A percentile compares a stretch with the other conserved stretches of the same genome.
phyloP scores from a whole-genome alignment of 495 filamentous ascomycete species.

The Hyaloscypha finlandica region DNA sequence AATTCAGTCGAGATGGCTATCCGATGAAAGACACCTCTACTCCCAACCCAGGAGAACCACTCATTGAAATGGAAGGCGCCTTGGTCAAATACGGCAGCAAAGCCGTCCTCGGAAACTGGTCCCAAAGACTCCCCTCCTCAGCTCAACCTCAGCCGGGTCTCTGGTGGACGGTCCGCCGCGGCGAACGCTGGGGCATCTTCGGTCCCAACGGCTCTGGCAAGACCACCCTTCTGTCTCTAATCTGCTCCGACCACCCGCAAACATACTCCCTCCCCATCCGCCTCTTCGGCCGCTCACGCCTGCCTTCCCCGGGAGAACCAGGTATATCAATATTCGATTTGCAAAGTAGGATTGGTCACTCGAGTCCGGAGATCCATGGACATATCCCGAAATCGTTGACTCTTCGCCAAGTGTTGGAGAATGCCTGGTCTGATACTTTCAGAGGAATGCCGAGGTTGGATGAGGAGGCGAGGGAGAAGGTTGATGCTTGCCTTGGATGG shows the following conservation, averaged over 20 bases:
- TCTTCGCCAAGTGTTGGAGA: conserved; percentile 73
- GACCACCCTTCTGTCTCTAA: conserved; percentile 87
- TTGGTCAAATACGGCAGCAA: conserved; percentile 78
- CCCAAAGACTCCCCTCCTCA: conserved; percentile 50
- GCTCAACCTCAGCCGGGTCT: conserved; percentile 55
- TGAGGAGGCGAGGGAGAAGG: conserved; percentile 50
- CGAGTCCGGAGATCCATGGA: conserved; percentile 88
- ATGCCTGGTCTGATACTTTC: conserved; percentile 89
- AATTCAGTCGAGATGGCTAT: conserved; percentile 33
- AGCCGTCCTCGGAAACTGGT: conserved; percentile 76
- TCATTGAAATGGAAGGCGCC: conserved; percentile 87
- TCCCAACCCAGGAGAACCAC: conserved; percentile 48
- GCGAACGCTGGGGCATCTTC: conserved; percentile 88
- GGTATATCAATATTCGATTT: conserved; percentile 91
- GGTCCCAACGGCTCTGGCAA: conserved; percentile 91
- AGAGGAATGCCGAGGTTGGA: conserved; percentile 64
- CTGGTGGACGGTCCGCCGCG: conserved; percentile 79
- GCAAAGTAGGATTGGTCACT: conserved; percentile 86
- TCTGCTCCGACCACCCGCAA: conserved; percentile 95
- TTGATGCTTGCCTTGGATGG: conserved; percentile 68
- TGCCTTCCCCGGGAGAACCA: conserved; percentile 69
- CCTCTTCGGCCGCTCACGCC: conserved; percentile 78
- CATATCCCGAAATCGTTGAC: conserved; percentile 84
- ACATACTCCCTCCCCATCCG: conserved; percentile 85
- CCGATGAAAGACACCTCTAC: conserved; percentile 20